These are phyloP conservation scores for Fomitopsis serialis DNA, from an alignment of 768 basidiomycete genomes.

Conservation along the genomic window DNA sequence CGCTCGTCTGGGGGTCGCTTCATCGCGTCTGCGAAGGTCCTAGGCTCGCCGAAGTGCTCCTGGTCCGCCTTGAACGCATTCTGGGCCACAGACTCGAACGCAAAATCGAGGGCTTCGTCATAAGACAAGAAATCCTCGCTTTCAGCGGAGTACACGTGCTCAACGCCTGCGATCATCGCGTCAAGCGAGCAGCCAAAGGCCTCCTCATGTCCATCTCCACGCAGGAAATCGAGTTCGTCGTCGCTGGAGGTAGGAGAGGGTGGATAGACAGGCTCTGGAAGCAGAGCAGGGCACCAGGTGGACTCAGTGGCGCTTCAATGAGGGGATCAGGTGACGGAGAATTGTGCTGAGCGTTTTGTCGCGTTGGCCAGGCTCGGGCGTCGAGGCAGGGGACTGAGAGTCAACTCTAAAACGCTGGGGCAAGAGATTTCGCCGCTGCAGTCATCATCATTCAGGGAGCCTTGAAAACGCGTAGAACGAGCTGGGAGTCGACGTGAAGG, in stretches of 20 bases:
- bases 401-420: too few relatives aligned
- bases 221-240: constrained; percentile 4
- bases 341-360: background rate
- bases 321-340: background rate
- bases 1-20: constrained; percentile 4
- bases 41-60: constrained; percentile 1
- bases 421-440: too few relatives aligned
- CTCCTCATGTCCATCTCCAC: background rate
- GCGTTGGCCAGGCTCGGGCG: too few relatives aligned
- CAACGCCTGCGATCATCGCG: constrained; percentile 1
- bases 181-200: background rate
- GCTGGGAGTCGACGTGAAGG: too few relatives aligned
- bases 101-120: constrained; percentile 5
- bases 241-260: background rate
- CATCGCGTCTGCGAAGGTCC: constrained; percentile 3
- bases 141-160: constrained; percentile 4
- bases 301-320: too few relatives aligned
- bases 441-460: too few relatives aligned
- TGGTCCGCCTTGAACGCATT: constrained; percentile 4
- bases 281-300: background rate
- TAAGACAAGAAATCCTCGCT: constrained; percentile 1
- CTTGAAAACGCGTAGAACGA: too few relatives aligned
- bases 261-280: background rate
- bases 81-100: constrained; percentile 6
- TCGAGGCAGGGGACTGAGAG: too few relatives aligned